Conservation (phyloP, 352 stramenopile genomes). For the Phytophthora tubulina region DNA sequence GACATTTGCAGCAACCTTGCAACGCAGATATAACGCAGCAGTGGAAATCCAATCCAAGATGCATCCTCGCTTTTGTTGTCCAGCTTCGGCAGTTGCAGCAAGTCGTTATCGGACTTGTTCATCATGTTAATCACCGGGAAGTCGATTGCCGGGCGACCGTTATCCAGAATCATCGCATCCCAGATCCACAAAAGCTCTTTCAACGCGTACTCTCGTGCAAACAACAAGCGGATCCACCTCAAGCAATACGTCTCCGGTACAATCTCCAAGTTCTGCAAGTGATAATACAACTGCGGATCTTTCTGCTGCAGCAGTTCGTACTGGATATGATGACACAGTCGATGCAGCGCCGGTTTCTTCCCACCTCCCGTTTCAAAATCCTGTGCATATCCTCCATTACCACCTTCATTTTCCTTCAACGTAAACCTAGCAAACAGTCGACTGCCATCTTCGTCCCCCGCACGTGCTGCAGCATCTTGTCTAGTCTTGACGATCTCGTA, state of each 20-base stretch:
- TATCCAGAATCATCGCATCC: conserved; percentile 75
- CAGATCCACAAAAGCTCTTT: conserved; percentile 71
- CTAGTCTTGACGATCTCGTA: conserved; percentile 73
- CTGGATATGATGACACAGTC: conserved; percentile 76
- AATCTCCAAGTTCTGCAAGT: conserved; percentile 84
- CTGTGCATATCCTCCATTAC: conserved; percentile 41
- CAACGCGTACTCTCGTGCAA: conserved; percentile 81
- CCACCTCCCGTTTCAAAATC: conserved; percentile 9
- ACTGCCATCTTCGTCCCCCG: not conserved
- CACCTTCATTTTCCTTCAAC: conserved; percentile 31
- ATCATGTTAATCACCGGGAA: conserved; percentile 50
- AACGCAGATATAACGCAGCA: conserved; percentile 78
- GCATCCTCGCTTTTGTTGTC: conserved; percentile 20
- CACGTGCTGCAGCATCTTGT: conserved; percentile 4
- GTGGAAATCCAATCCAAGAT: conserved; percentile 66
- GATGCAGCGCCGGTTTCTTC: conserved; percentile 61
- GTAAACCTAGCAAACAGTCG: conserved; percentile 39
- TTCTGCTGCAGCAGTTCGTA: conserved; percentile 82
- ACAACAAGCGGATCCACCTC: conserved; percentile 80
- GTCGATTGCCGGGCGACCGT: conserved; percentile 38
- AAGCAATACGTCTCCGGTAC: conserved; percentile 85
- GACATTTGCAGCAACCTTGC: conserved; percentile 71
- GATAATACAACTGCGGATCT: conserved; percentile 84
- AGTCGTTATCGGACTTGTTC: conserved; percentile 45
- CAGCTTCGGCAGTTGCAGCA: conserved; percentile 52